Evolutionary conservation across 106 monocot species (phyloP), one percentile per base, ranked within the genome.

Genomic region (Iris macrosiphon): DNA sequence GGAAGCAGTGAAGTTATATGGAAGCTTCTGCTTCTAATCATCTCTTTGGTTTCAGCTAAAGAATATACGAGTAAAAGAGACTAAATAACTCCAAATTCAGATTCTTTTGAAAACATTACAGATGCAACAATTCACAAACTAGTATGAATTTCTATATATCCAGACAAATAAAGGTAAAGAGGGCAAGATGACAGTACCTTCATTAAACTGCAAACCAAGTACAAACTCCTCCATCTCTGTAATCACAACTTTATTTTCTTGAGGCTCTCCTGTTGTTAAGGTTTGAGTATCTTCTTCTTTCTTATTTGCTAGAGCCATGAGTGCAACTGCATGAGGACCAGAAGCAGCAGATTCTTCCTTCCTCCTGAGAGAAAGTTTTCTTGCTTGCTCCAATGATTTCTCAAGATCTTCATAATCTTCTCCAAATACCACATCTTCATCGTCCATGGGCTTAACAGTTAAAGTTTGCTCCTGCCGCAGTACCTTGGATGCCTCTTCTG

Each of bases 171-270:
- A 30, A n/a, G n/a, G 38, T 35, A 49, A 53, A 62, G 17, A 1
- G 37, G 18, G n/a, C n/a, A n/a, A 39, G 5, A 13, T 19, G 31
- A 53, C 11, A 45, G 28, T 70, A 92, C 92, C 87, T 87, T 83
- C 79, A 69, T 83, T 93, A 32, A 87, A 40, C 33, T 93, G 83
- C 33, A 93, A 65, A 66, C 92, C 83, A 64, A 82, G 56, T 19
- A 93, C 87, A 80, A 93, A 93, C 63, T 93, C 92, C 64, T 83
- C 83, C 83, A 87, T 80, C 68, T 93, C 87, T 28, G 87, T 93
- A 21, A 93, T 83, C 59, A 93, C 72, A 67, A 93, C 79, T 42
- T 63, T 87, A 53, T 79, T 79, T 42, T 75, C 83, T 43, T 80
- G 59, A 40, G 45, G 40, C 11, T 73, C 79, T 32, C 64, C 61